Evolutionary conservation across 192 early-diverging fungal species (phyloP).

Genomic region (Phycomyces nitens): DNA sequence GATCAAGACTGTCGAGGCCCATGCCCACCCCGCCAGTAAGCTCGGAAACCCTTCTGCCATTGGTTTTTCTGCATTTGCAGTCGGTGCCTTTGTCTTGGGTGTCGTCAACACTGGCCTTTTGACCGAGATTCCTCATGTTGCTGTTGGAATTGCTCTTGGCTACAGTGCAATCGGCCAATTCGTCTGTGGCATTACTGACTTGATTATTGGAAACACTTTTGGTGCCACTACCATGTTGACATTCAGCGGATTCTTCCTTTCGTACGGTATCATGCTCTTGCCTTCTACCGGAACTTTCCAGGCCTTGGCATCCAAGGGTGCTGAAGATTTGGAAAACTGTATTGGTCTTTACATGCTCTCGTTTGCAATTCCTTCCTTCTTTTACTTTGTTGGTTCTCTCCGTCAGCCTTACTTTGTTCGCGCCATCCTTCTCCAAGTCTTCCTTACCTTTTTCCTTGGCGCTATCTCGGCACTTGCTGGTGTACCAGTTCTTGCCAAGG

Average conservation of each 20-base stretch:
- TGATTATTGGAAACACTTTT: conserved; percentile 20
- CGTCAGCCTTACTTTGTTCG: conserved; percentile 20
- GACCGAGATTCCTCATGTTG: conserved; percentile 13
- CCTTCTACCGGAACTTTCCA: conserved; percentile 17
- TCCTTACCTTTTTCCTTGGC: conserved; percentile 21
- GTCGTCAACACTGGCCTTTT: conserved; percentile 18
- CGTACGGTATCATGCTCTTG: conserved; percentile 27
- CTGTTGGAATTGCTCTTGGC: conserved; percentile 24
- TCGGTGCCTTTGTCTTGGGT: conserved; percentile 25
- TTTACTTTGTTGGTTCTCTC: conserved; percentile 25
- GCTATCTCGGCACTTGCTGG: conserved; percentile 10
- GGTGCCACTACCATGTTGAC: conserved; percentile 25
- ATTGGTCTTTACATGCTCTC: conserved; percentile 13
- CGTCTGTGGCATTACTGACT: conserved; percentile 18
- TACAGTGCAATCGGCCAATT: conserved; percentile 21
- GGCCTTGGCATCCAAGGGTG: not conserved
- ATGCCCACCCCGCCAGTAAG: not conserved
- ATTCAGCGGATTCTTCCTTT: conserved; percentile 26
- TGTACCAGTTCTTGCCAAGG: not conserved
- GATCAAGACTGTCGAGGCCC: not conserved
- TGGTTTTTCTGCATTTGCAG: conserved; percentile 25
- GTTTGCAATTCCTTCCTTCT: conserved; percentile 20
- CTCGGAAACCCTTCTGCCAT: conserved; percentile 8
- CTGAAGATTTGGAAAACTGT: conserved; percentile 1
- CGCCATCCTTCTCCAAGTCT: conserved; percentile 17